Base-by-base conservation (phyloP, 352 stramenopile genomes). In the Globisporangium ultimum region DNA sequence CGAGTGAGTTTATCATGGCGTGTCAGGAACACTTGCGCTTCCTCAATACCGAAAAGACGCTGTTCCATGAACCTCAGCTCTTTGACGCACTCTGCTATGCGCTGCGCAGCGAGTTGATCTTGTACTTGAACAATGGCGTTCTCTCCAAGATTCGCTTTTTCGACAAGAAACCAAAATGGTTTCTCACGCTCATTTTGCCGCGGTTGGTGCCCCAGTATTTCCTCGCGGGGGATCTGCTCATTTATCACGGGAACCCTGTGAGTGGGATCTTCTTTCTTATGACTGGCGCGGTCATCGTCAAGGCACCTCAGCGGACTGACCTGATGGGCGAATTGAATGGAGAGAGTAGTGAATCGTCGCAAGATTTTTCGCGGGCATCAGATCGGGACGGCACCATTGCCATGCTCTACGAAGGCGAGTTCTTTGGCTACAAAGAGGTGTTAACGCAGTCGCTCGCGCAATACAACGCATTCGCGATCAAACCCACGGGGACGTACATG, bases 141-240 rank as follows among this genome's bases (percentile, higher is more conserved):
- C 61, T 90, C 5, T 77, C 78, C 3, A 81, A 88, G 52, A 76
- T 90, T 7, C 76, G 82, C 0, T 90, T 92, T 57, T 92, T 92
- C 28, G 82, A 92, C 52, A 92, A 92, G 53, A 92, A 92, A 24
- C 82, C 82, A 4, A 92, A 92, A 42, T 92, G 82, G 82, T 92
- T 92, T 57, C 58, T 92, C 15, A 87, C 82, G 14, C 61, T 92
- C 17, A 57, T 92, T 13, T 58, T 92, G 13, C 82, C 80, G 20
- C 67, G 78, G 20, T 64, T 92, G 3, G 68, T 87, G 10, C 82
- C 82, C 3, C 82, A 92, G 53, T 92, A 76, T 61, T 92, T 83
- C 40, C 56, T 89, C 3, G 61, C 81, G 21, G 74, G 82, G 2
- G 82, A 92, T 50, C 67, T 92, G 48, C 40, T 90, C 7, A 88